These are phyloP conservation scores for Juglanconis oblonga DNA, from an alignment of 2,329 filamentous ascomycete species.

Conservation along the genomic window DNA sequence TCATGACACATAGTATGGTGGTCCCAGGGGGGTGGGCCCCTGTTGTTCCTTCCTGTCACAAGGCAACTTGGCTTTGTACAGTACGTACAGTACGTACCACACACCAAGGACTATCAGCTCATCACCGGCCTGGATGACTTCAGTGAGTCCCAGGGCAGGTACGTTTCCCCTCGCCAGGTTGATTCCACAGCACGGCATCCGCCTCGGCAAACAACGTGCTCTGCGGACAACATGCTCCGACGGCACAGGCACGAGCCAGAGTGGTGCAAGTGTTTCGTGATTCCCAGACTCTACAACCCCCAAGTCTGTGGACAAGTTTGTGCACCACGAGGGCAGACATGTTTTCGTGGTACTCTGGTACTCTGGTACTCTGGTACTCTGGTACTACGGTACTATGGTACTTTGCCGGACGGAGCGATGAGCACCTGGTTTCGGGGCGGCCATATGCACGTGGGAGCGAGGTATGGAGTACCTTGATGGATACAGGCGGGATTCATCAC, in stretches of 20 bases:
- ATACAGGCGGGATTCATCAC: not conserved
- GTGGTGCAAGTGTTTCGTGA: not conserved
- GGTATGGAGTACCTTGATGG: not conserved
- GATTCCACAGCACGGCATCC: too few relatives aligned
- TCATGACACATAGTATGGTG: slow-evolving; percentile 23
- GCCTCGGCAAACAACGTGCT: too few relatives aligned
- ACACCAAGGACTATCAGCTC: slow-evolving; percentile 5
- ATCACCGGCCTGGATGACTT: slow-evolving; percentile 19
- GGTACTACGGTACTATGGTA: not conserved
- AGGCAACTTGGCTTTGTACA: not conserved
- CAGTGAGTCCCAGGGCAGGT: not conserved
- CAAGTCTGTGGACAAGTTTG: not conserved
- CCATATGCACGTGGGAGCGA: not conserved
- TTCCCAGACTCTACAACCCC: not conserved
- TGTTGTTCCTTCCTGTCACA: not conserved
- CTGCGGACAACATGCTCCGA: not conserved
- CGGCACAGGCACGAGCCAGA: not conserved
- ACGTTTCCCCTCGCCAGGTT: not conserved
- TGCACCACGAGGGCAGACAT: not conserved
- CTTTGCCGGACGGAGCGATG: not conserved
- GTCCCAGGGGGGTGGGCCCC: not conserved
- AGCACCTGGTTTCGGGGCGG: not conserved
- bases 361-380: too few relatives aligned
- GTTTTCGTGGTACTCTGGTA: too few relatives aligned
- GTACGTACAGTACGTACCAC: not conserved